phyloP scores from a whole-genome alignment of 2,329 filamentous ascomycete genomes.

The Alternaria sp. region DNA sequence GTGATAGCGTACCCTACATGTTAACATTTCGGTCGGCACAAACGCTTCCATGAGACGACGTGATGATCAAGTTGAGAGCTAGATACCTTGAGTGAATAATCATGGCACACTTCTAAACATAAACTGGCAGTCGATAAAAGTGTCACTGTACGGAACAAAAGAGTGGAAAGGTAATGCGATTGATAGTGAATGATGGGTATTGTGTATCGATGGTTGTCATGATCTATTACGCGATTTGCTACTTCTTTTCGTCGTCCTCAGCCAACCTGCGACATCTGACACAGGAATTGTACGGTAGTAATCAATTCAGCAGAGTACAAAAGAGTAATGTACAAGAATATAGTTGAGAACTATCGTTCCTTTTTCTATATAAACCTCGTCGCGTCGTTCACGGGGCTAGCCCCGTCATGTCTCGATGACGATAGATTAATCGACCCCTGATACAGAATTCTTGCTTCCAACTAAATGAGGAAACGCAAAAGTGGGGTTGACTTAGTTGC shows the following conservation, averaged over 20 bases:
- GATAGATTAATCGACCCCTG: not conserved
- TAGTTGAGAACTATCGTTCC: not conserved
- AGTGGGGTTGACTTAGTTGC: constrained; percentile 22
- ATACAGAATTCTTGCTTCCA: not conserved
- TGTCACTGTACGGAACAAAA: not conserved
- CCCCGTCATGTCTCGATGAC: not conserved
- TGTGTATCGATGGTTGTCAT: not conserved
- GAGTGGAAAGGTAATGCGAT: not conserved
- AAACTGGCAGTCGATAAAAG: not conserved
- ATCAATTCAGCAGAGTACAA: not conserved
- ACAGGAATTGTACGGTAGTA: not conserved
- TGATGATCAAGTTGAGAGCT: not conserved
- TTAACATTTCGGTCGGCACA: not conserved
- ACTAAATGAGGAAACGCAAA: not conserved
- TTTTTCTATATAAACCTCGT: not conserved
- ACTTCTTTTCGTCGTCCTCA: not conserved
- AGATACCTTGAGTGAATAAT: not conserved
- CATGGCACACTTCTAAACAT: not conserved
- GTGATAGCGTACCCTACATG: not conserved
- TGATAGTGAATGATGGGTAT: not conserved
- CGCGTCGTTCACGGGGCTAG: not conserved
- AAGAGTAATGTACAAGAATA: not conserved
- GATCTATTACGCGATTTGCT: not conserved
- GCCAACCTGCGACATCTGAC: not conserved
- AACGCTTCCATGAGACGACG: not conserved